Base-by-base conservation (phyloP, 371 early-diverging fungal species). In the Mortierella sp. region DNA sequence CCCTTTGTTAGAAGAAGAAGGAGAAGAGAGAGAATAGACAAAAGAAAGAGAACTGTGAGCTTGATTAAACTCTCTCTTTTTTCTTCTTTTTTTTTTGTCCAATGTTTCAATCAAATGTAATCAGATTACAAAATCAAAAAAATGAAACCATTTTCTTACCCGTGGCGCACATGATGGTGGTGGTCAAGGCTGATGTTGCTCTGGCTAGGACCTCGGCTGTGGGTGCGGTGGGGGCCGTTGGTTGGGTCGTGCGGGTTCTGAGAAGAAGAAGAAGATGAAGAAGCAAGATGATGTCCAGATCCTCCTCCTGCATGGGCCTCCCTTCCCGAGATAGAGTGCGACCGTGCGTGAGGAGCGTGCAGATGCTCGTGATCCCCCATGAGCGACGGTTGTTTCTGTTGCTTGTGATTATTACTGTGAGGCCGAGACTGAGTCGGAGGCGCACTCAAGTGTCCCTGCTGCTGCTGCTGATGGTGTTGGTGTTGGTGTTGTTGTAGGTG, bases 301-400 rank as follows among this genome's bases (percentile, higher is more conserved):
- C 63, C 74, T 10, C 63, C 68, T 41, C 63, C 74, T 10, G 68
- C 68, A 40, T 68, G 74, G 41, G 69, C 64, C 64, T 64, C 71
- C 45, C 44, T 53, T 19, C 69, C 47, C 8, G 61, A 29, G 31
- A 34, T 26, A 58, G 64, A 34, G 37, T 71, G 71, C 71, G 71
- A 47, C 53, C 71, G 61, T 71, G 71, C 71, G 45, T 70, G 71
- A 45, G 47, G 71, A 37, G 71, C 64, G 48, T 71, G 71, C 64
- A 47, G 34, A 24, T 22, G 71, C 71, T 71, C 71, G 64, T 71
- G 71, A 71, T 63, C 71, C 37, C 71, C 71, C 53, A 31, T 61
- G 48, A 37, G 71, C 45, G 63, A 39, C 29, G 53, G 58, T 34
- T 58, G 70, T 22, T 67, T 31, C 9, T 61, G 61, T 14, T 58